Conservation (phyloP, 371 early-diverging fungal species). For the Mucor circinelloides region DNA sequence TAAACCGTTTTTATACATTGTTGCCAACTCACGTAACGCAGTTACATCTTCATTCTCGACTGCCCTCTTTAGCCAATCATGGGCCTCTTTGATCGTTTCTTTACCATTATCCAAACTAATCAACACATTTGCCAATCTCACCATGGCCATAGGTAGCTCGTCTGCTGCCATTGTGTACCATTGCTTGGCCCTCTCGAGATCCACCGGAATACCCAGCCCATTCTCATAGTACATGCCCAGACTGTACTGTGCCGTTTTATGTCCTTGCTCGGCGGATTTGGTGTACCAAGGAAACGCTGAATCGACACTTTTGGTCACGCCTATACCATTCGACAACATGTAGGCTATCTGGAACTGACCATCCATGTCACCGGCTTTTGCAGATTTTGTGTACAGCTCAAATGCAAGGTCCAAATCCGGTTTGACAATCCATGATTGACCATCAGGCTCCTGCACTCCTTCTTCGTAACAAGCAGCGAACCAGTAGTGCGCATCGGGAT, state of each 20-base stretch:
- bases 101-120: not conserved
- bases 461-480: slow-evolving; percentile 42
- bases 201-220: slow-evolving; percentile 33
- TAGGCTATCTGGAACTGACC: slow-evolving; percentile 39
- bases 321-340: slow-evolving; percentile 39
- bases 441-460: slow-evolving; percentile 16
- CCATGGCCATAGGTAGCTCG: slow-evolving; percentile 40
- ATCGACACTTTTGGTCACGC: slow-evolving; percentile 21
- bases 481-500: slow-evolving; percentile 36
- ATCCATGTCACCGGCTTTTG: slow-evolving; percentile 28
- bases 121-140: slow-evolving; percentile 29
- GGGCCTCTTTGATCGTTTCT: slow-evolving; percentile 15
- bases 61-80: slow-evolving; percentile 21
- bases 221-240: slow-evolving; percentile 51
- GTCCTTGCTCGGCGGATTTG: slow-evolving; percentile 51
- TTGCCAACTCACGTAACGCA: slow-evolving; percentile 31
- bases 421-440: slow-evolving; percentile 23
- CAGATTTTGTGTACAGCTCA: slow-evolving; percentile 31
- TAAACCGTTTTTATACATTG: slow-evolving; percentile 22
- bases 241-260: slow-evolving; percentile 41
- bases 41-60: slow-evolving; percentile 17
- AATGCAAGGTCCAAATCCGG: slow-evolving; percentile 24
- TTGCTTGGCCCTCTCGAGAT: slow-evolving; percentile 34
- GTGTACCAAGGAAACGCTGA: slow-evolving; percentile 54
- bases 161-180: slow-evolving; percentile 37